A percentile compares a stretch with the other conserved stretches of the same genome.
These are phyloP conservation scores for Acacia pycnantha DNA, from an alignment of 331 rosid species.

Conservation along the genomic window DNA sequence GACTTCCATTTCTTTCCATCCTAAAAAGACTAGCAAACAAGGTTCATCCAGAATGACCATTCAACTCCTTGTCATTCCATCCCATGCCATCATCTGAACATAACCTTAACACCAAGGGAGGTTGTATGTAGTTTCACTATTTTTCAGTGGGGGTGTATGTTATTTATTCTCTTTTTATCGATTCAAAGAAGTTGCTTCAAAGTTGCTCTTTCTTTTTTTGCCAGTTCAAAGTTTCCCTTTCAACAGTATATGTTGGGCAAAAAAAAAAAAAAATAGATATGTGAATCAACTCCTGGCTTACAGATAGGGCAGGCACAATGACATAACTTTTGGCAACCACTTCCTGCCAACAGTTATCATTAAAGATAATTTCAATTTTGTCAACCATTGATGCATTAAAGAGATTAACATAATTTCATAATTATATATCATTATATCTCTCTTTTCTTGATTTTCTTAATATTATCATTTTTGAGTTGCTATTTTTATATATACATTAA, in stretches of 20 bases:
- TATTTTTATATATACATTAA: background rate
- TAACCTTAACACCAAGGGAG: background rate
- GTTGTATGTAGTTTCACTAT: background rate
- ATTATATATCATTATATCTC: background rate
- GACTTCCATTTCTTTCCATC: background rate
- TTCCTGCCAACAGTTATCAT: background rate
- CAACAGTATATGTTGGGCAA: background rate
- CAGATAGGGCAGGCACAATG: conserved; percentile 1
- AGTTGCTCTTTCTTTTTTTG: background rate
- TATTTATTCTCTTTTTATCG: background rate
- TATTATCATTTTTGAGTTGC: background rate
- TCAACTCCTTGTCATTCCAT: background rate
- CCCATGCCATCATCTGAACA: background rate
- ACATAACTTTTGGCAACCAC: conserved; percentile 5
- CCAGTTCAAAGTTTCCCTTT: background rate
- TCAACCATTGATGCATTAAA: background rate
- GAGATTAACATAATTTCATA: conserved; percentile 10
- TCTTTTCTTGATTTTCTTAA: conserved; percentile 1
- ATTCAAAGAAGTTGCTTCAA: background rate
- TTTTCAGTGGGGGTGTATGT: background rate
- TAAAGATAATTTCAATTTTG: background rate
- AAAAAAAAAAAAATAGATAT: too few relatives aligned
- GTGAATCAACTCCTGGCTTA: background rate
- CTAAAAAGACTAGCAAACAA: background rate
- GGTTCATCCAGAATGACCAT: background rate